Percentiles rank a stretch among this genome's conserved stretches.
These are phyloP conservation scores for Atalantia buxifolia DNA, from an alignment of 345 rosid genomes.

Conservation along the genomic window DNA sequence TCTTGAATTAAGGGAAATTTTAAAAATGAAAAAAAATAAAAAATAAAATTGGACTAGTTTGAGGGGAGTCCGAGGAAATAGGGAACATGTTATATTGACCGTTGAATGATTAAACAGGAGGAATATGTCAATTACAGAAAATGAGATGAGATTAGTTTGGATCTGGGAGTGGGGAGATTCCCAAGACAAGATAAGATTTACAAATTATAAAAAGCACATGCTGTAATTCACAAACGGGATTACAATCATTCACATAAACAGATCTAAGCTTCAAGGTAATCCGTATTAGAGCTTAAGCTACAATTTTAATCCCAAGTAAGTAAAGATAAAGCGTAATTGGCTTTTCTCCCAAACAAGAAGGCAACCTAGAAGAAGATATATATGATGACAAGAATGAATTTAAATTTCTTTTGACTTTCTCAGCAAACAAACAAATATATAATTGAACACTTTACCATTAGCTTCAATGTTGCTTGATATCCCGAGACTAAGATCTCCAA, in stretches of 20 bases:
- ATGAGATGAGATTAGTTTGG: conserved; percentile 9
- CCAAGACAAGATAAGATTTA: not conserved
- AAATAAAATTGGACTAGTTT: not conserved
- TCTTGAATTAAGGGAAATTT: not conserved
- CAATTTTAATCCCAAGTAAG: not conserved
- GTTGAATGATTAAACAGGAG: conserved; percentile 21
- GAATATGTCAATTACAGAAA: conserved; percentile 15
- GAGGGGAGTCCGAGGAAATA: conserved; percentile 1
- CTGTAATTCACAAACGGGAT: not conserved
- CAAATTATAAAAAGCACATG: not conserved
- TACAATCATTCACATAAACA: not conserved
- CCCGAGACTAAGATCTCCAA: conserved; percentile 72
- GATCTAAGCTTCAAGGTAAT: not conserved
- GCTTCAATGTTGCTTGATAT: conserved; percentile 46
- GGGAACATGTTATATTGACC: conserved; percentile 3
- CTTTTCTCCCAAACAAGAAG: not conserved
- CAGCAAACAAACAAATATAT: conserved; percentile 1
- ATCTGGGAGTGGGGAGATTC: conserved; percentile 12
- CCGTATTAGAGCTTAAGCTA: not conserved
- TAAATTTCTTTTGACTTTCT: not conserved
- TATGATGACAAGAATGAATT: no score
- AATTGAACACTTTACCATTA: conserved; percentile 32
- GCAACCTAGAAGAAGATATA: not conserved
- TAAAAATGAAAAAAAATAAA: not conserved
- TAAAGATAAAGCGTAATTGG: not conserved